Percentiles rank a stretch among this genome's conserved stretches.
phyloP scores from a whole-genome alignment of 495 filamentous ascomycete genomes.

The Hyaloscypha variabilis region DNA sequence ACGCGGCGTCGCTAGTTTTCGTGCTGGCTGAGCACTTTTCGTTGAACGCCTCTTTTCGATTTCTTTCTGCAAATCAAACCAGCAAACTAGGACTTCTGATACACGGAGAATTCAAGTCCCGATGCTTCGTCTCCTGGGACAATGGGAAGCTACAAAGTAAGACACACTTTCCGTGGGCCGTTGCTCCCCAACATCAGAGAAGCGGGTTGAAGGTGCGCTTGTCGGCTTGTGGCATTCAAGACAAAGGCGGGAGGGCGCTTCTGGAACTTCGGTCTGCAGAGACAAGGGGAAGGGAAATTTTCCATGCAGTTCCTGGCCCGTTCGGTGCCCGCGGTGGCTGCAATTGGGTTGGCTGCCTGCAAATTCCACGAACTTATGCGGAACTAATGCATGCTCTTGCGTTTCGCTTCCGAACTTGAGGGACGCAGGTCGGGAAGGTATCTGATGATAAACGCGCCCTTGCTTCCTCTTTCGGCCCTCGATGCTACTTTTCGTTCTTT shows the following conservation, averaged over 20 bases:
- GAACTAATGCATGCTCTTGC: background rate
- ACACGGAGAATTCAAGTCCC: background rate
- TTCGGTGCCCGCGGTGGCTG: background rate
- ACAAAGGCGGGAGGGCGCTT: no score
- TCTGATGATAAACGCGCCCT: background rate
- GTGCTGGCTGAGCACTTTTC: no score
- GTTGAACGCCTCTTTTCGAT: no score
- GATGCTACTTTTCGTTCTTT: no score
- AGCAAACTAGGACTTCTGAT: no score
- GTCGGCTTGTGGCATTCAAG: no score
- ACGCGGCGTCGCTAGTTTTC: no score
- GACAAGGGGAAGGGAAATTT: no score
- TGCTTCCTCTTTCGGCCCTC: background rate
- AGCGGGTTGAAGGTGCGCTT: no score
- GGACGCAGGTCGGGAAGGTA: background rate
- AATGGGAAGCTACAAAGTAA: background rate
- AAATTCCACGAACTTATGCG: background rate
- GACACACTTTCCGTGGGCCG: background rate
- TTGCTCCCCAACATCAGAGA: background rate
- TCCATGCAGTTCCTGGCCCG: no score
- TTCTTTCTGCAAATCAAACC: no score
- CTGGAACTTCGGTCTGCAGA: no score
- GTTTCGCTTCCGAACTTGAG: background rate
- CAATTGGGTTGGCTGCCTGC: background rate
- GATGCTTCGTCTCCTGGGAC: background rate